phyloP scores from a whole-genome alignment of 2,329 filamentous ascomycete genomes.

The Ophiostoma tasmaniense region DNA sequence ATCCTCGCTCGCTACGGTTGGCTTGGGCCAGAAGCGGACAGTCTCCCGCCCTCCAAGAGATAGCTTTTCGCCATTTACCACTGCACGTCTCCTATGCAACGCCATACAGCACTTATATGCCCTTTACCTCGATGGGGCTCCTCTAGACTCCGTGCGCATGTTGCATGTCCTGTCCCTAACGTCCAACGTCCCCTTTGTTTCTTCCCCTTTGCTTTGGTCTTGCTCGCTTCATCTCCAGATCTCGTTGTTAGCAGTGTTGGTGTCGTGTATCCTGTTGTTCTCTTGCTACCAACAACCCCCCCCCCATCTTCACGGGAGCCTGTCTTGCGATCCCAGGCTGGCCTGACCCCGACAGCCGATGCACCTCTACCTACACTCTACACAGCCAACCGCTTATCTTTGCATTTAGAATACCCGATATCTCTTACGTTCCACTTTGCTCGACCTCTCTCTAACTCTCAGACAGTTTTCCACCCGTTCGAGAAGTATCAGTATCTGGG shows the following conservation, averaged over 20 bases:
- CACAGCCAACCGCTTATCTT: neutral
- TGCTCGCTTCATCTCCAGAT: neutral
- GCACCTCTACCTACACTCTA: neutral
- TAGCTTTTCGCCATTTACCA: neutral
- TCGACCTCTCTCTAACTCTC: neutral
- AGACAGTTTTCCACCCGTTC: neutral
- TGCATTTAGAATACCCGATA: neutral
- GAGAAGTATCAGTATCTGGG: neutral
- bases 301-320: neutral
- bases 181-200: conserved; percentile 12
- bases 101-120: no score
- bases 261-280: neutral
- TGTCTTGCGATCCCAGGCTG: neutral
- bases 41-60: neutral
- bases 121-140: neutral
- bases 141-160: conserved; percentile 12
- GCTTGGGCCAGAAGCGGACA: neutral
- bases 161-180: conserved; percentile 13
- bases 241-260: neutral
- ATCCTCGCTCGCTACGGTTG: neutral
- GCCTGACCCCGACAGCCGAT: neutral
- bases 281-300: conserved; percentile 4
- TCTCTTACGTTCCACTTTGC: neutral
- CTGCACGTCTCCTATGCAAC: neutral
- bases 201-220: conserved; percentile 7